Evolutionary conservation across 2,329 filamentous ascomycete species (phyloP).

Genomic region (Aspergillus sp.): DNA sequence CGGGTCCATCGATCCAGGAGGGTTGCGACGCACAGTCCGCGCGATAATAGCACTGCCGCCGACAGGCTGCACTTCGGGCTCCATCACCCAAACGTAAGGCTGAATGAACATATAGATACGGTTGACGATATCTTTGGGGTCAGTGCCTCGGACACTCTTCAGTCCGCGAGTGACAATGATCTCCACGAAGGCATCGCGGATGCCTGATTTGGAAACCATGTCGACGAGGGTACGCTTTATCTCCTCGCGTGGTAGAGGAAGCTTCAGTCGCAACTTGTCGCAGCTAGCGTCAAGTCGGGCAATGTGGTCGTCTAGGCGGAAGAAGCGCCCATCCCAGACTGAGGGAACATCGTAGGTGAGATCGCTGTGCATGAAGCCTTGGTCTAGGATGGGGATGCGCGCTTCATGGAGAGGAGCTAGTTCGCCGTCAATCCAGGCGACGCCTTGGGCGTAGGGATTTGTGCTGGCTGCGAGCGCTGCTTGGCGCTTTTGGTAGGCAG

Average conservation of each 20-base stretch:
- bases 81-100: constrained; percentile 55
- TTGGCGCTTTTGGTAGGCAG: constrained; percentile 38
- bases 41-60: constrained; percentile 49
- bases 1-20: constrained; percentile 52
- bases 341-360: constrained; percentile 55
- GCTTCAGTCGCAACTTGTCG: constrained; percentile 43
- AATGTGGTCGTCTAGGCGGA: constrained; percentile 54
- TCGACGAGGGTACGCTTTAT: constrained; percentile 21
- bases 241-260: not conserved
- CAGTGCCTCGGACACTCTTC: constrained; percentile 41
- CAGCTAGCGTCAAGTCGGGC: constrained; percentile 47
- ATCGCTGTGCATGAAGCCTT: constrained; percentile 38
- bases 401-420: constrained; percentile 48
- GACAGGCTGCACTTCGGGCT: constrained; percentile 42
- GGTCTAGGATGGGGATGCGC: not conserved
- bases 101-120: constrained; percentile 52
- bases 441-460: constrained; percentile 47
- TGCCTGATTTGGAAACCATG: constrained; percentile 50
- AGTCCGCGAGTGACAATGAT: constrained; percentile 54
- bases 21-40: constrained; percentile 47
- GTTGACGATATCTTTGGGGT: constrained; percentile 38
- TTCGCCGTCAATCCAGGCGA: constrained; percentile 51
- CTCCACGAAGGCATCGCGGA: constrained; percentile 53
- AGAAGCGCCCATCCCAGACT: constrained; percentile 55
- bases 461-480: constrained; percentile 33